Percentiles rank a stretch among this genome's conserved stretches.
Conservation (phyloP, 768 basidiomycete species). For the Leccinum disarticulatum region DNA sequence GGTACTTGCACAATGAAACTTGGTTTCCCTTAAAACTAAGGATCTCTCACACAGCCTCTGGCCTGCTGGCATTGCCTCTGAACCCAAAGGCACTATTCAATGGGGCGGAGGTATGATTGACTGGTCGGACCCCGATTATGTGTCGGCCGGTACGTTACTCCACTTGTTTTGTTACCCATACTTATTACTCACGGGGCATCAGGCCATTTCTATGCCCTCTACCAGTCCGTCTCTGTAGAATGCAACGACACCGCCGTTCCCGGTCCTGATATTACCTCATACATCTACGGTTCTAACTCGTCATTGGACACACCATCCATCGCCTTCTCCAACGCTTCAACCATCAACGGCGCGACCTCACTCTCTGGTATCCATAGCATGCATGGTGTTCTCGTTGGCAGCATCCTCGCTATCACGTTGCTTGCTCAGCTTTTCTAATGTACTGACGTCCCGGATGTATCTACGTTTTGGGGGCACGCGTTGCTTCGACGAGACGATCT, state of each 20-base stretch:
- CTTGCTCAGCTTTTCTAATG: slow-evolving; percentile 23
- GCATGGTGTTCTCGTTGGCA: slow-evolving; percentile 14
- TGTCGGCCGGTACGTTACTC: slow-evolving; percentile 49
- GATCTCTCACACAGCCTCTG: slow-evolving; percentile 49
- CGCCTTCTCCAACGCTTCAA: slow-evolving; percentile 57
- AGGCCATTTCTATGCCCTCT: slow-evolving; percentile 72
- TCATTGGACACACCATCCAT: slow-evolving; percentile 53
- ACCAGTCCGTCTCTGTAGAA: slow-evolving; percentile 60
- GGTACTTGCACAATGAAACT: slow-evolving; percentile 37
- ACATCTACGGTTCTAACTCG: slow-evolving; percentile 60
- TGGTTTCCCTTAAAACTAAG: slow-evolving; percentile 6
- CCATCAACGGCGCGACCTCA: slow-evolving; percentile 42
- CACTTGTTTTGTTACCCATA: not conserved
- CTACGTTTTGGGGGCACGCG: not conserved
- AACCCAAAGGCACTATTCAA: slow-evolving; percentile 64
- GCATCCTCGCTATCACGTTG: slow-evolving; percentile 12
- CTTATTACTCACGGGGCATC: not conserved
- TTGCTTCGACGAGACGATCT: not conserved
- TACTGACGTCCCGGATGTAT: not conserved
- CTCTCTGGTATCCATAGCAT: slow-evolving; percentile 8
- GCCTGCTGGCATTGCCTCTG: slow-evolving; percentile 72
- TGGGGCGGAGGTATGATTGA: slow-evolving; percentile 87
- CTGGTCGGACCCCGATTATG: slow-evolving; percentile 79
- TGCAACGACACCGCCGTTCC: slow-evolving; percentile 54
- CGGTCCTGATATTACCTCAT: slow-evolving; percentile 53